Percentiles rank a stretch among this genome's conserved stretches.
phyloP scores from a whole-genome alignment of 495 filamentous ascomycete genomes.

The Aspergillus nidulans region DNA sequence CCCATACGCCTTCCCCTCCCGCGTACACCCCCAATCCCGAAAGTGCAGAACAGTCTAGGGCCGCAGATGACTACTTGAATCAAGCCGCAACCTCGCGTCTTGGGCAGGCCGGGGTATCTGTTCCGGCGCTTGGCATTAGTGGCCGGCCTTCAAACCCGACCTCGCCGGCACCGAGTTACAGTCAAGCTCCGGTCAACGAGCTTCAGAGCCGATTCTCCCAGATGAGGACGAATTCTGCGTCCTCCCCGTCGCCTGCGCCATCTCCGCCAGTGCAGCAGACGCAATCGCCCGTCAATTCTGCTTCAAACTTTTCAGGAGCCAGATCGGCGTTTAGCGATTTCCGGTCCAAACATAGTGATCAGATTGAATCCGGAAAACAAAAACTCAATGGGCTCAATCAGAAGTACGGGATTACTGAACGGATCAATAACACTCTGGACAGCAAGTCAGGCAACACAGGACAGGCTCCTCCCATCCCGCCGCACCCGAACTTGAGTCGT shows the following conservation, averaged over 20 bases:
- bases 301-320: constrained; percentile 39
- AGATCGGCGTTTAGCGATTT: constrained; percentile 63
- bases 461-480: constrained; percentile 18
- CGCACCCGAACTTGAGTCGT: constrained; percentile 25
- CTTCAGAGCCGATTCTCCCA: constrained; percentile 65
- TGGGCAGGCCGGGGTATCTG: constrained; percentile 71
- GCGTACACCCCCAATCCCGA: constrained; percentile 39
- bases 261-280: constrained; percentile 45
- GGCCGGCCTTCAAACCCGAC: background rate
- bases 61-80: constrained; percentile 52
- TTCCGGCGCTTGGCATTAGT: constrained; percentile 77
- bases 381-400: constrained; percentile 49
- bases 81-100: constrained; percentile 65
- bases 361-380: constrained; percentile 62
- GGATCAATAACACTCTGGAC: constrained; percentile 34
- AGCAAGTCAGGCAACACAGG: constrained; percentile 30
- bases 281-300: constrained; percentile 48
- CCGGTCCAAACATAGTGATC: constrained; percentile 64
- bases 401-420: constrained; percentile 21
- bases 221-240: constrained; percentile 38
- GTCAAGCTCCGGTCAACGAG: constrained; percentile 50
- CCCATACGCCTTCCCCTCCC: constrained; percentile 47
- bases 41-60: constrained; percentile 14
- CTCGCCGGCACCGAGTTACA: constrained; percentile 15
- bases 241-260: constrained; percentile 19